Conservation (phyloP, 805 yeast species). For the Candida michaelii region DNA sequence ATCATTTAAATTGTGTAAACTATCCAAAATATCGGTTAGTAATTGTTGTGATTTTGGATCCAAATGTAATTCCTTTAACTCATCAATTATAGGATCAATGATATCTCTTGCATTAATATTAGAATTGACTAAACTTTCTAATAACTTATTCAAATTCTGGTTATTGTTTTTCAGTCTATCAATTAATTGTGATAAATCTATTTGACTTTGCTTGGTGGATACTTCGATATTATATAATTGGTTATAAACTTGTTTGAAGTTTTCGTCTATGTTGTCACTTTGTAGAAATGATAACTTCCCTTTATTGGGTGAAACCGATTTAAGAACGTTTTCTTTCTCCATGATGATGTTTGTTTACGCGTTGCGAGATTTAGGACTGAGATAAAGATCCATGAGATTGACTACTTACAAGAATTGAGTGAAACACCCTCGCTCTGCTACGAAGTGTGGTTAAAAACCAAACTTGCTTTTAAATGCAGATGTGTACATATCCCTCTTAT, state of each 20-base stretch:
- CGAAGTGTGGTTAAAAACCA: constrained; percentile 54
- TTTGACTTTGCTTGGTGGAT: constrained; percentile 34
- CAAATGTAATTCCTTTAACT: constrained; percentile 24
- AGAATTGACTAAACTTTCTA: constrained; percentile 33
- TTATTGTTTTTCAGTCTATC: constrained; percentile 44
- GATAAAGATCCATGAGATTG: no score
- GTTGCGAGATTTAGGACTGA: no score
- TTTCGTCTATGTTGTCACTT: constrained; percentile 8
- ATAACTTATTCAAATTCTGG: constrained; percentile 33
- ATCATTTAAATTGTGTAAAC: neutral
- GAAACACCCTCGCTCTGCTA: no score
- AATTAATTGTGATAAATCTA: constrained; percentile 35
- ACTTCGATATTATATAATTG: constrained; percentile 31
- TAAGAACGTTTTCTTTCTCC: constrained; percentile 17
- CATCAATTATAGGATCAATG: constrained; percentile 27
- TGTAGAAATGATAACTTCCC: constrained; percentile 3
- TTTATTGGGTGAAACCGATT: constrained; percentile 30
- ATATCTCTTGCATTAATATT: constrained; percentile 22
- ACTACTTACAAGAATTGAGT: no score
- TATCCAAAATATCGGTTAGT: constrained; percentile 4
- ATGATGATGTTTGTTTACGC: neutral
- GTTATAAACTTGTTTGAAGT: constrained; percentile 9
- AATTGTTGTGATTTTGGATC: constrained; percentile 16
- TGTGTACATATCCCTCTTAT: constrained; percentile 49
- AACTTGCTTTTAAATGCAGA: constrained; percentile 54